Evolutionary conservation across 1,284 basidiomycete species (phyloP).

Genomic region (Puccinia polysora): DNA sequence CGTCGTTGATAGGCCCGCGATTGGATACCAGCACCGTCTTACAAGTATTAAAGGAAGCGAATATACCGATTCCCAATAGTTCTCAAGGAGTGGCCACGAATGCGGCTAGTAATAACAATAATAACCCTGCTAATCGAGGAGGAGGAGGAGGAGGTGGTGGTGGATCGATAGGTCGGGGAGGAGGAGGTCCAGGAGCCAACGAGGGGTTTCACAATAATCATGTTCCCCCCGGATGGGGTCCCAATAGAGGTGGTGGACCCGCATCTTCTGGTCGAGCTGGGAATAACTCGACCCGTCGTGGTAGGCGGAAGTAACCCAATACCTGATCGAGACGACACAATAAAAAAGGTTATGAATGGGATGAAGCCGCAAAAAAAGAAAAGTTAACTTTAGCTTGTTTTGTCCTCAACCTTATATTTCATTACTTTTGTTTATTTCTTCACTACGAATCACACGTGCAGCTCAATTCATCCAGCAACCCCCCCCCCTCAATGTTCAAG

Average conservation of each 20-base stretch:
- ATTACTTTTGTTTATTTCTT: no score
- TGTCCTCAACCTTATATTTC: no score
- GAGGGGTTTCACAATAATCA: neutral
- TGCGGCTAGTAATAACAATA: neutral
- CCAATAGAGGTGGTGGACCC: conserved; percentile 21
- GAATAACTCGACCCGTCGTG: conserved; percentile 20
- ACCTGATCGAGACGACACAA: no score
- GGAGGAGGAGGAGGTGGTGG: neutral
- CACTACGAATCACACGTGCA: no score
- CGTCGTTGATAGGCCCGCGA: conserved; percentile 20
- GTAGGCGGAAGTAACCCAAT: conserved; percentile 41
- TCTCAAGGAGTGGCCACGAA: neutral
- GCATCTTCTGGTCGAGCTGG: neutral
- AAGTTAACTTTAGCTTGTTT: no score
- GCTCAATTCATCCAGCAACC: no score
- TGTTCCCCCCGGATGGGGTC: conserved; percentile 36
- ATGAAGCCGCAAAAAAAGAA: no score
- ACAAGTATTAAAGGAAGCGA: conserved; percentile 37
- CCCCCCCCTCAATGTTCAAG: no score
- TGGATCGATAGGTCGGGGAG: neutral
- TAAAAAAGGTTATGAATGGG: no score
- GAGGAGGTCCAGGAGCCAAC: neutral
- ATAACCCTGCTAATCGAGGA: neutral
- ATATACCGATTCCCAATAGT: neutral
- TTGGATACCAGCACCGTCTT: conserved; percentile 37